Conservation (phyloP, 306 rosid genomes). For the Medicago arabica region DNA sequence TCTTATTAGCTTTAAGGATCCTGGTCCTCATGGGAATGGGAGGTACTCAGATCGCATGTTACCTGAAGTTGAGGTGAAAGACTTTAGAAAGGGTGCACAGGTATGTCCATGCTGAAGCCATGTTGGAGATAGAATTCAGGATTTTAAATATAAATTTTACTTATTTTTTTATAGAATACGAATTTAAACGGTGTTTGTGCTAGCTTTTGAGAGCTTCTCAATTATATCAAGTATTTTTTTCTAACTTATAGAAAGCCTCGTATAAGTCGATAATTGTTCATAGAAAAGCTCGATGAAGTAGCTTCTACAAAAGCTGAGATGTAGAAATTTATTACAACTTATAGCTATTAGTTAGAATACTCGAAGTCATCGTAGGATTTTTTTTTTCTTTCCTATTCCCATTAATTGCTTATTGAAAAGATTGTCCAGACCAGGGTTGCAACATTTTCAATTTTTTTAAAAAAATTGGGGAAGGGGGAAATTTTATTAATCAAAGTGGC, state of each 20-base stretch:
- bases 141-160: conserved; percentile 15
- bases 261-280: background rate
- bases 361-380: background rate
- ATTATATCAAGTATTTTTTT: background rate
- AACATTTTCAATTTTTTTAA: background rate
- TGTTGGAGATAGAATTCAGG: conserved; percentile 32
- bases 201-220: background rate
- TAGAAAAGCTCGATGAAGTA: background rate
- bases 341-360: background rate
- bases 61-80: conserved; percentile 91
- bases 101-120: conserved; percentile 52
- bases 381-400: background rate
- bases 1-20: conserved; percentile 86
- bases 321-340: conserved; percentile 1
- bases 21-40: conserved; percentile 98
- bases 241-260: background rate
- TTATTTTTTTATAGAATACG: conserved; percentile 17
- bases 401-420: background rate
- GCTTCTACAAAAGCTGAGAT: background rate
- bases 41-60: conserved; percentile 93
- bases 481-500: too few relatives aligned
- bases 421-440: conserved; percentile 2
- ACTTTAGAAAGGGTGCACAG: conserved; percentile 99
- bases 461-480: too few relatives aligned
- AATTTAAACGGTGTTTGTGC: conserved; percentile 1